Conservation (phyloP, 164 flowering plant genomes). For the Magnolia changhungtana region DNA sequence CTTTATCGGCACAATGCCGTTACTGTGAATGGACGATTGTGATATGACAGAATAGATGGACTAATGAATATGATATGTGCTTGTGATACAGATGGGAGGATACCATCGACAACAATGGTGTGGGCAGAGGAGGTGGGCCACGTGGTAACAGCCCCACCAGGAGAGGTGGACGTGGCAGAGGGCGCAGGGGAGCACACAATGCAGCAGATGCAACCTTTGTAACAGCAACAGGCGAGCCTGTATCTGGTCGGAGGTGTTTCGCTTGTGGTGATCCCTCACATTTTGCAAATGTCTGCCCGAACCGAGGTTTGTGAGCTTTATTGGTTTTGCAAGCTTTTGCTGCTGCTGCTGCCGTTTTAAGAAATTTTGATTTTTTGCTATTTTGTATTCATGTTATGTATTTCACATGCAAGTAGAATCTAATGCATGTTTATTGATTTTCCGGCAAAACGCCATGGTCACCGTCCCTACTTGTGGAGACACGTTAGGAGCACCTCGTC, state of each 20-base stretch:
- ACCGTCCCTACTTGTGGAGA: too few relatives aligned
- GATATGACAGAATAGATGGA: background rate
- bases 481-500: too few relatives aligned
- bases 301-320: slow-evolving; percentile 32
- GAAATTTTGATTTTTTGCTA: too few relatives aligned
- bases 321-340: background rate
- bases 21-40: background rate
- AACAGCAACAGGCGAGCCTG: slow-evolving; percentile 88
- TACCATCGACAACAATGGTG: slow-evolving; percentile 25
- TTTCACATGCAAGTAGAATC: too few relatives aligned
- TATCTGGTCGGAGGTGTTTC: slow-evolving; percentile 64
- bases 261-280: slow-evolving; percentile 92
- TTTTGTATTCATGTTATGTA: too few relatives aligned
- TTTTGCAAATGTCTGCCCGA: slow-evolving; percentile 84
- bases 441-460: too few relatives aligned
- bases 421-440: too few relatives aligned
- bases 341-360: background rate
- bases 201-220: slow-evolving; percentile 46
- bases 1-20: too few relatives aligned
- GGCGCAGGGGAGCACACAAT: slow-evolving; percentile 28
- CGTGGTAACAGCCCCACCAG: slow-evolving; percentile 22
- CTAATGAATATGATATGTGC: background rate
- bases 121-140: slow-evolving; percentile 17
- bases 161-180: slow-evolving; percentile 56
- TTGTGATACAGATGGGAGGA: slow-evolving; percentile 74